These are phyloP conservation scores for Elongisporangium senticosum DNA, from an alignment of 352 stramenopile species.

Conservation along the genomic window DNA sequence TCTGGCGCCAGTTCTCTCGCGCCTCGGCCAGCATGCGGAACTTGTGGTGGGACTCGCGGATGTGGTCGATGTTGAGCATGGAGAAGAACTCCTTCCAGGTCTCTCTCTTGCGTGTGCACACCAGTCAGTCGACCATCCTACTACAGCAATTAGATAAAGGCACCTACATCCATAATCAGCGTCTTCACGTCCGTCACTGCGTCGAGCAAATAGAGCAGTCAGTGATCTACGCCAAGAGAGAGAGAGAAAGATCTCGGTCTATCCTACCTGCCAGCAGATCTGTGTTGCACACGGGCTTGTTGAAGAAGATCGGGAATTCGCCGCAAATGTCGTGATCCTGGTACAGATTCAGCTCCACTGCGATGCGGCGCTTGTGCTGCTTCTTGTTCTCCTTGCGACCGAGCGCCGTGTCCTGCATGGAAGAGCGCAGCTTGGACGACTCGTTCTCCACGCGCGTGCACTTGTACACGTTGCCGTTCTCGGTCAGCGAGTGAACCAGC, in stretches of 20 bases:
- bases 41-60: slow-evolving; percentile 44
- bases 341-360: slow-evolving; percentile 72
- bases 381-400: slow-evolving; percentile 16
- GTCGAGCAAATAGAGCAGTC: slow-evolving; percentile 2
- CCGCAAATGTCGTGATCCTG: slow-evolving; percentile 79
- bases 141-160: slow-evolving; percentile 3
- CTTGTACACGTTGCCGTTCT: slow-evolving; percentile 56
- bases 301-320: slow-evolving; percentile 62
- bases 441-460: slow-evolving; percentile 37
- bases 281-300: slow-evolving; percentile 47
- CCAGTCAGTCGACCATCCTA: neutral
- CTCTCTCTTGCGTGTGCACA: slow-evolving; percentile 31
- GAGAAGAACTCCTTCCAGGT: slow-evolving; percentile 79
- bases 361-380: slow-evolving; percentile 39
- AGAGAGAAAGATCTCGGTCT: slow-evolving; percentile 1
- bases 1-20: slow-evolving; percentile 73
- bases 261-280: slow-evolving; percentile 50
- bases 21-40: slow-evolving; percentile 57
- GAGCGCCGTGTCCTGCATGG: slow-evolving; percentile 24
- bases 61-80: slow-evolving; percentile 66
- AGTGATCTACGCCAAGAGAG: neutral
- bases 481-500: slow-evolving; percentile 59
- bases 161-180: slow-evolving; percentile 72
- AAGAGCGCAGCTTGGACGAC: slow-evolving; percentile 17
- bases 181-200: slow-evolving; percentile 72